Evolutionary conservation across 306 rosid genomes (phyloP).

Genomic region (Alnus rubra): DNA sequence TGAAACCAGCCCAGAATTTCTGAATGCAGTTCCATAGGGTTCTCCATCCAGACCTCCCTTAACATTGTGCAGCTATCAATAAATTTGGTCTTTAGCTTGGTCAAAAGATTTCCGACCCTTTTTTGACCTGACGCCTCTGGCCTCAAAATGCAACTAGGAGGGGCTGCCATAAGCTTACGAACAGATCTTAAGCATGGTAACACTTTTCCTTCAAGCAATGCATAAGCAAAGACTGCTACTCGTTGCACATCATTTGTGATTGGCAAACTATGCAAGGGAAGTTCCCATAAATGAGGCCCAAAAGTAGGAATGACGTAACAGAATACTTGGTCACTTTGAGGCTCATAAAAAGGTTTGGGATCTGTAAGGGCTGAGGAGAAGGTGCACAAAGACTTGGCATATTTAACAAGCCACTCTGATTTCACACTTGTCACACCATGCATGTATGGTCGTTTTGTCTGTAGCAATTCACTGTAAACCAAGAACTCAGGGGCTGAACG

Average conservation of each 20-base stretch:
- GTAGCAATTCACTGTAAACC: slow-evolving; percentile 84
- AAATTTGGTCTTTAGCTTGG: slow-evolving; percentile 43
- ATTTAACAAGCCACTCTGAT: slow-evolving; percentile 82
- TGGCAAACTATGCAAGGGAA: slow-evolving; percentile 57
- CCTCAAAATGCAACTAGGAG: slow-evolving; percentile 73
- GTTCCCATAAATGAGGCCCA: slow-evolving; percentile 84
- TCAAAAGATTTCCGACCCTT: slow-evolving; percentile 74
- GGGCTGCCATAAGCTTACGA: slow-evolving; percentile 62
- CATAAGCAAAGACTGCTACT: slow-evolving; percentile 63
- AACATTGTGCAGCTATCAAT: slow-evolving; percentile 55
- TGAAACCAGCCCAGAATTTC: slow-evolving; percentile 88
- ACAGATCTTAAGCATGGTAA: slow-evolving; percentile 66
- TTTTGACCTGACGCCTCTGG: slow-evolving; percentile 73
- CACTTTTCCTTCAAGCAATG: slow-evolving; percentile 87
- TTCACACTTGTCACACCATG: slow-evolving; percentile 78
- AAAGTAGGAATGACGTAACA: slow-evolving; percentile 65
- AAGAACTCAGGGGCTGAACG: slow-evolving; percentile 70
- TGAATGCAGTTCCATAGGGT: slow-evolving; percentile 57
- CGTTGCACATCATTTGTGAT: slow-evolving; percentile 40
- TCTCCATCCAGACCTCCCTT: slow-evolving; percentile 70
- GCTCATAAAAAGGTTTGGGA: slow-evolving; percentile 70
- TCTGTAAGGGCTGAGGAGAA: slow-evolving; percentile 63
- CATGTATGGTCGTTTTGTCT: slow-evolving; percentile 80
- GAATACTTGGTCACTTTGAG: slow-evolving; percentile 57
- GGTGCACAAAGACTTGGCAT: slow-evolving; percentile 65